phyloP scores from a whole-genome alignment of 495 filamentous ascomycete species.

The Penicillium antarcticum region DNA sequence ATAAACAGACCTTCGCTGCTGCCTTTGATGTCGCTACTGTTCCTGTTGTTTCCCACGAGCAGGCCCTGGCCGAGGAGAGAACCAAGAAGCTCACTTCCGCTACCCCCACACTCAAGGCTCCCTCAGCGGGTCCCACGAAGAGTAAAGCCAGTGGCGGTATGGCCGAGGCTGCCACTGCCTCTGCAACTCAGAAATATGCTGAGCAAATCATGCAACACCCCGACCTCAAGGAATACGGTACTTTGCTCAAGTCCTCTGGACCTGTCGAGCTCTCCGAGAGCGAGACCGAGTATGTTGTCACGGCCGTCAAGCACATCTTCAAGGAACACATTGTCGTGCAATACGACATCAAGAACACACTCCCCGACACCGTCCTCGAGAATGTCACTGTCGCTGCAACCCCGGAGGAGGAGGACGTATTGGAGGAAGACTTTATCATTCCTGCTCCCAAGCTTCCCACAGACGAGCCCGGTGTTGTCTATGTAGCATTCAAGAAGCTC shows the following conservation, averaged over 20 bases:
- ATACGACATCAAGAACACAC: constrained; percentile 97
- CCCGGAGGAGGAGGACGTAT: constrained; percentile 71
- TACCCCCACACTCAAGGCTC: constrained; percentile 92
- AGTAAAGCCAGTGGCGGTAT: constrained; percentile 55
- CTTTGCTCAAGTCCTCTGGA: constrained; percentile 81
- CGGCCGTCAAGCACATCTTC: constrained; percentile 94
- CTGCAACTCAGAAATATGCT: constrained; percentile 80
- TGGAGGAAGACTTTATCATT: constrained; percentile 91
- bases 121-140: constrained; percentile 80
- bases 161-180: constrained; percentile 72
- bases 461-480: constrained; percentile 85
- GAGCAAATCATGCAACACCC: constrained; percentile 84
- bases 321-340: constrained; percentile 94
- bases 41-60: constrained; percentile 92
- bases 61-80: constrained; percentile 94
- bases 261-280: constrained; percentile 90
- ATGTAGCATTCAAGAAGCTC: constrained; percentile 88
- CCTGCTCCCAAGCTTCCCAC: constrained; percentile 76
- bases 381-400: constrained; percentile 88
- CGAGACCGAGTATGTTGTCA: constrained; percentile 96
- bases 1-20: constrained; percentile 74
- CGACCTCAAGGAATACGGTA: constrained; percentile 84
- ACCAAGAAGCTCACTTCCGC: constrained; percentile 92
- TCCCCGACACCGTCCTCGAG: constrained; percentile 82
- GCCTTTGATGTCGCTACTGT: constrained; percentile 90